These are phyloP conservation scores for Fraxinus sp. DNA, from an alignment of 305 asterid species.

Conservation along the genomic window DNA sequence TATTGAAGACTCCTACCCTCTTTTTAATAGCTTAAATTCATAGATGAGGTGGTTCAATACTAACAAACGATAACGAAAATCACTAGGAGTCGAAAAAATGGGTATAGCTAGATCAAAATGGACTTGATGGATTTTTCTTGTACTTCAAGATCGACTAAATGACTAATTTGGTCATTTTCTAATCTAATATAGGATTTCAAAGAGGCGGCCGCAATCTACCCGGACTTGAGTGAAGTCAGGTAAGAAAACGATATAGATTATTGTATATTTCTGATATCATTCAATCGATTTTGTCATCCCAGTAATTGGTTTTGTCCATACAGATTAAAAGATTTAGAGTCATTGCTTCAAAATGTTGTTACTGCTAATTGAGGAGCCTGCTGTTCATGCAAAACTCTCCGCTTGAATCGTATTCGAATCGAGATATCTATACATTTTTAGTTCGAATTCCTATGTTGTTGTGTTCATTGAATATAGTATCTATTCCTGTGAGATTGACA, in stretches of 20 bases:
- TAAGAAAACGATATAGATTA: slow-evolving; percentile 23
- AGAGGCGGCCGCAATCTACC: slow-evolving; percentile 76
- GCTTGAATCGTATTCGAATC: not conserved
- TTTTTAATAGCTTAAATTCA: not conserved
- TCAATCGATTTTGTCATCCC: not conserved
- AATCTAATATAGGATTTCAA: slow-evolving; percentile 57
- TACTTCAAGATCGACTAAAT: not conserved
- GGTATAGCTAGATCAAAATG: not conserved
- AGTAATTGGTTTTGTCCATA: slow-evolving; percentile 4
- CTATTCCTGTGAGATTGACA: not conserved
- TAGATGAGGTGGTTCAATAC: not conserved
- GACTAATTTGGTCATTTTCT: not conserved
- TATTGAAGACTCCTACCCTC: not conserved
- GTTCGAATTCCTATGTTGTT: not conserved
- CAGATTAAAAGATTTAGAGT: slow-evolving; percentile 52
- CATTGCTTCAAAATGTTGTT: slow-evolving; percentile 35
- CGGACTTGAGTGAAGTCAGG: slow-evolving; percentile 83
- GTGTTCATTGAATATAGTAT: not conserved
- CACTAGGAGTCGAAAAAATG: not conserved
- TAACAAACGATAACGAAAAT: not conserved
- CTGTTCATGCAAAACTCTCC: not conserved
- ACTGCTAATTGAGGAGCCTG: slow-evolving; percentile 30
- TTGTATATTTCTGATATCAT: not conserved
- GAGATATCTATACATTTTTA: not conserved
- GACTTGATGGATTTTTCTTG: not conserved